phyloP scores from a whole-genome alignment of 257 asterid genomes.

The Solanum corneliomulleri region DNA sequence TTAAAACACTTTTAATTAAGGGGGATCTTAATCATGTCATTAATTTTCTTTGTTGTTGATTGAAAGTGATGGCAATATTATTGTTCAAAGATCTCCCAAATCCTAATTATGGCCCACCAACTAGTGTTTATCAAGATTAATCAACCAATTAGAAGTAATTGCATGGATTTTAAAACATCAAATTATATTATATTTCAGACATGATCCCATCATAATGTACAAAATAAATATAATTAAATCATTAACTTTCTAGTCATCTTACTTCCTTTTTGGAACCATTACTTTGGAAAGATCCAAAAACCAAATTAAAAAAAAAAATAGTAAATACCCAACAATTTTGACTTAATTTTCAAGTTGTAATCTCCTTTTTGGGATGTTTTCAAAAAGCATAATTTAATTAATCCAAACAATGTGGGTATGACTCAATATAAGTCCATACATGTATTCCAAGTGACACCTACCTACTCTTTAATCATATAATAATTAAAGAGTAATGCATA shows the following conservation, averaged over 20 bases:
- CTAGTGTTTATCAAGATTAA: constrained; percentile 38
- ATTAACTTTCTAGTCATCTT: constrained; percentile 53
- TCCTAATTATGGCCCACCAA: constrained; percentile 42
- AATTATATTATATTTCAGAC: constrained; percentile 21
- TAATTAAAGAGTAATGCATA: constrained; percentile 45
- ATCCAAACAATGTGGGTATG: constrained; percentile 45
- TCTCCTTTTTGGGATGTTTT: constrained; percentile 40
- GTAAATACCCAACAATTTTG: constrained; percentile 22
- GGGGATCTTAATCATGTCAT: constrained; percentile 39
- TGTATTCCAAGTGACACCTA: constrained; percentile 44
- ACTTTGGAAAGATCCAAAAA: constrained; percentile 62
- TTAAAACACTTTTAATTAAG: constrained; percentile 13
- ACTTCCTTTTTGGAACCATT: constrained; percentile 51
- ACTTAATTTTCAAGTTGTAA: constrained; percentile 50
- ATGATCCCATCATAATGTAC: constrained; percentile 11
- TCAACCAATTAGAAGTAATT: constrained; percentile 27
- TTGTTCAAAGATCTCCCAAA: constrained; percentile 61
- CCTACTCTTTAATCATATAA: constrained; percentile 26
- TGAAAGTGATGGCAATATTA: constrained; percentile 58
- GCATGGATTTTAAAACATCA: constrained; percentile 2
- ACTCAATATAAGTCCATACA: constrained; percentile 47
- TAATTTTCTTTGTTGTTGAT: constrained; percentile 44
- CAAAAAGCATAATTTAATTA: constrained; percentile 18
- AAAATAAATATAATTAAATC: background rate
- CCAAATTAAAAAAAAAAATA: background rate